Evolutionary conservation across 2,329 filamentous ascomycete species (phyloP), one percentile per base, ranked within the genome.

Genomic region (Balansia obtecta): DNA sequence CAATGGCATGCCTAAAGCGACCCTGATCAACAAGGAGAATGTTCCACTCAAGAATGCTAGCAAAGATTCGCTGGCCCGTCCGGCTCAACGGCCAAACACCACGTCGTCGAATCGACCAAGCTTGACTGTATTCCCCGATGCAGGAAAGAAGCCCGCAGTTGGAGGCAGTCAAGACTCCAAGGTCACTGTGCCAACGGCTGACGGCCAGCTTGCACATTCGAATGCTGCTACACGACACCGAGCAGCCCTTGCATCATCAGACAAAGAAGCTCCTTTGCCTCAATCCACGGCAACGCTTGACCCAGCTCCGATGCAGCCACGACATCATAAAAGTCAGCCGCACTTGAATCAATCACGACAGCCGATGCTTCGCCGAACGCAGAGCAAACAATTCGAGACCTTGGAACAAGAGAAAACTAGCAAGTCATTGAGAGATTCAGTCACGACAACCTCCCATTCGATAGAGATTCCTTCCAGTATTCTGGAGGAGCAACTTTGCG

Each of bases 271-370:
- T 20, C 33, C 34, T 18, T 20, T 49, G 16, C 16, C 50, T 37
- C 33, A 45, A 33, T 49, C 48, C 11, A 51, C 49, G 43, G 48
- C 43, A 18, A 43, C 54, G 13, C 34, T 57, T 11, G 59, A 64
- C 45, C 53, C 55, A 18, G 54, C 58, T 44, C 52, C 62, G 34
- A 57, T 63, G 30, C 66, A 68, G 49, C 68, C 69, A 52, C 73
- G 75, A 34, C 75, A 78, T 46, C 65, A 73, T 64, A 76, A 72
- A 61, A 78, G 74, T 58, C 76, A 79, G 60, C 75, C 76, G 11
- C 69, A 72, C 50, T 66, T 79, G 46, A 74, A 73, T 55, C 55
- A 61, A 44, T 55, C 61, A 45, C 67, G 71, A 50, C 66, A 65
- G 47, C 70, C 63, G 30, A 56, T 66, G 18, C 60, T 73, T 33